Evolutionary conservation across 129 eudicot species (phyloP).

Genomic region (Flaveria ramosissima): DNA sequence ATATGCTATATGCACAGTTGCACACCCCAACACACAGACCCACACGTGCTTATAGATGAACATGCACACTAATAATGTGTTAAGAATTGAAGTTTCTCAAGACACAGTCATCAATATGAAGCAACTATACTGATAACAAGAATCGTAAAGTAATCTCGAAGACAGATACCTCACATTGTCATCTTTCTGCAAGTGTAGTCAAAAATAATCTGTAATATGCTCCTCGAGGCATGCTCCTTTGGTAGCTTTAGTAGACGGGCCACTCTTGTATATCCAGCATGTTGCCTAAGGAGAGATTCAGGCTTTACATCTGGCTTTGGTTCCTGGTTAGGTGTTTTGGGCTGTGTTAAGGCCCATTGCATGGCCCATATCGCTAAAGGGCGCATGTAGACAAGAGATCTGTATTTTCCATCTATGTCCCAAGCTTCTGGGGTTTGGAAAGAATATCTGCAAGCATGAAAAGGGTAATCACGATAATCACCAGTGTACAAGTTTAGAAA

Average conservation of each 20-base stretch:
- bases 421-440: slow-evolving; percentile 95
- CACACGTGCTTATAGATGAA: slow-evolving; percentile 28
- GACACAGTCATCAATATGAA: slow-evolving; percentile 28
- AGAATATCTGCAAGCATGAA: slow-evolving; percentile 56
- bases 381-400: slow-evolving; percentile 84
- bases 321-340: slow-evolving; percentile 45
- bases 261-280: slow-evolving; percentile 66
- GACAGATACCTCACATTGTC: slow-evolving; percentile 28
- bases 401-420: slow-evolving; percentile 65
- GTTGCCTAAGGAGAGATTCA: slow-evolving; percentile 58
- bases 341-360: slow-evolving; percentile 87
- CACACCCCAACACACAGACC: neutral
- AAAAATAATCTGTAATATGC: slow-evolving; percentile 59
- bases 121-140: neutral
- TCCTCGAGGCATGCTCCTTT: slow-evolving; percentile 53
- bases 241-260: slow-evolving; percentile 72
- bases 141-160: neutral
- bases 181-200: slow-evolving; percentile 76
- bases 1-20: neutral
- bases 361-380: slow-evolving; percentile 96
- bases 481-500: neutral
- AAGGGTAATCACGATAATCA: neutral
- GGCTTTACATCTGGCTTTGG: slow-evolving; percentile 48
- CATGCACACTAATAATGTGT: neutral
- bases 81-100: slow-evolving; percentile 29